These are phyloP conservation scores for Sindora glabra DNA, from an alignment of 306 rosid genomes.

Conservation along the genomic window DNA sequence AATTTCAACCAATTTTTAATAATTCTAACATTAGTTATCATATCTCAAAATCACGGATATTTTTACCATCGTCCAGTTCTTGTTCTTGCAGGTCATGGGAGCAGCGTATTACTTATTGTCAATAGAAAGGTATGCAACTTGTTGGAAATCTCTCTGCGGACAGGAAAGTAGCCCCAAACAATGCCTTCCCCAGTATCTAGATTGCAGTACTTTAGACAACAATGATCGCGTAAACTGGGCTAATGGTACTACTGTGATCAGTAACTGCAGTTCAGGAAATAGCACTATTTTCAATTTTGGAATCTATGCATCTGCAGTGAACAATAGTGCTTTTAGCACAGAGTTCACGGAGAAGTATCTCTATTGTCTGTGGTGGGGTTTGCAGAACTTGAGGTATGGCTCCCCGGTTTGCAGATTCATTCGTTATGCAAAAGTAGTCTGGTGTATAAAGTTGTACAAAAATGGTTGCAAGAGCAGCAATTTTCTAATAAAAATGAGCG, in stretches of 20 bases:
- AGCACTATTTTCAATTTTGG: conserved; percentile 53
- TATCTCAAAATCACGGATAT: not conserved
- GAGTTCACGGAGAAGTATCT: conserved; percentile 63
- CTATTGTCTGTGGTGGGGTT: conserved; percentile 93
- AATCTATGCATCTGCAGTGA: conserved; percentile 48
- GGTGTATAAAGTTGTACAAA: no score
- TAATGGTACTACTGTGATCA: conserved; percentile 48
- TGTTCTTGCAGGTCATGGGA: conserved; percentile 58
- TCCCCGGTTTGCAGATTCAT: not conserved
- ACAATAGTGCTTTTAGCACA: conserved; percentile 45
- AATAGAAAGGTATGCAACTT: conserved; percentile 60
- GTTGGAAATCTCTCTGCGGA: conserved; percentile 78
- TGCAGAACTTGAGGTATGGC: conserved; percentile 88
- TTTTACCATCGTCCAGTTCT: not conserved
- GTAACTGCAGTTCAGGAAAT: conserved; percentile 58
- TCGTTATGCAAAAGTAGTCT: no score
- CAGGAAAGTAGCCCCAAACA: conserved; percentile 37
- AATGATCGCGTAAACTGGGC: conserved; percentile 47
- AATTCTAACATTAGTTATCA: not conserved
- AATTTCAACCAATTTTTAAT: not conserved
- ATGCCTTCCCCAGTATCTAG: conserved; percentile 55
- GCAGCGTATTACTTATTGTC: conserved; percentile 92
- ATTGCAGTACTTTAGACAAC: conserved; percentile 39
- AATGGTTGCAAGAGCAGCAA: no score
- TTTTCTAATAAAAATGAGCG: no score